Base-by-base conservation (phyloP, 2,329 filamentous ascomycete species). In the Saccharata proteae region DNA sequence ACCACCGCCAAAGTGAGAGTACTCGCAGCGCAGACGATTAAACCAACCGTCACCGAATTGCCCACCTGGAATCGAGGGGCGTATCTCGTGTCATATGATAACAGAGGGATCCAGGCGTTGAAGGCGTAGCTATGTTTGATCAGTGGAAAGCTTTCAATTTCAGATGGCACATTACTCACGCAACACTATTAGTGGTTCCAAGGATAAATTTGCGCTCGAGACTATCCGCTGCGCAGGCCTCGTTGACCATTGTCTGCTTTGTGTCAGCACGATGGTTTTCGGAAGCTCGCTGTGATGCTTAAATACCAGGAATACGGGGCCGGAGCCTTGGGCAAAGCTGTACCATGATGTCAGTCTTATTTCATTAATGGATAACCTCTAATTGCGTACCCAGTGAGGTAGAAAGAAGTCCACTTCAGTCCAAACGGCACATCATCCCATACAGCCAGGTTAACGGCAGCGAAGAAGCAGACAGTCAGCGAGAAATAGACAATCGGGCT, bases 201-300 rank as follows among this genome's bases (percentile, higher is more conserved):
- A 31, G 29, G 21, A 31, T 31, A 23, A 31, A 31, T 9, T 31
- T 31, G 11, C 29, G 29, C 19, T 31, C 29, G 15, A 31, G 22
- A 23, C 29, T 31, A 23, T 31, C 21, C 14, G 16, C n/a, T 1
- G 29, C 29, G 16, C 29, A 31, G 13, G 24, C 14, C 11, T 31
- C 21, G 21, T 31, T 31, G 11, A 31, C 29, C 29, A 31, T 31
- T 5, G 29, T 31, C 26, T 29, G 16, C n/a, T 1, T n/a, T n/a
- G n/a, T n/a, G n/a, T n/a, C n/a, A n/a, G n/a, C n/a, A n/a, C n/a
- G n/a, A n/a, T n/a, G n/a, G n/a, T n/a, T n/a, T n/a, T n/a, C n/a
- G n/a, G n/a, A n/a, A n/a, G n/a, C n/a, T n/a, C n/a, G n/a, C n/a
- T n/a, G n/a, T n/a, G n/a, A 9, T 4, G 6, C 19, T 18, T n/a